phyloP scores from a whole-genome alignment of 495 filamentous ascomycete species.

The Lichenothelia convexa region DNA sequence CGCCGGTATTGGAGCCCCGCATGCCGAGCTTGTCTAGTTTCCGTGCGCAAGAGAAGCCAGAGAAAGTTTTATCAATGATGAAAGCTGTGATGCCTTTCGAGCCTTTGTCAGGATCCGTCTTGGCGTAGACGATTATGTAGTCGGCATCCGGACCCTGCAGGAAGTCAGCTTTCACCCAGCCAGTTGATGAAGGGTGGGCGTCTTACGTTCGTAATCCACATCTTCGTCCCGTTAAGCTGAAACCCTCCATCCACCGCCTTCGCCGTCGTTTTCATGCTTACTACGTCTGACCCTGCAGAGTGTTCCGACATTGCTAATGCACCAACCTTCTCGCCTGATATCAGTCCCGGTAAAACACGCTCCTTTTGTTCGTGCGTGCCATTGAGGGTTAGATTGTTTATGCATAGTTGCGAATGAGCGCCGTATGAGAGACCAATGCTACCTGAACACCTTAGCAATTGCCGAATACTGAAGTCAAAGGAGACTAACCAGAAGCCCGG shows the following conservation, averaged over 20 bases:
- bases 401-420: slow-evolving; percentile 89
- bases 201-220: slow-evolving; percentile 94
- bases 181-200: background rate
- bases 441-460: slow-evolving; percentile 37
- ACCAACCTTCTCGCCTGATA: slow-evolving; percentile 67
- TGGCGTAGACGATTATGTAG: slow-evolving; percentile 82
- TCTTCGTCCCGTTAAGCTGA: slow-evolving; percentile 79
- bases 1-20: slow-evolving; percentile 92
- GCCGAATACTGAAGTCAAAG: background rate
- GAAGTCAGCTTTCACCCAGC: background rate
- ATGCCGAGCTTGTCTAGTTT: slow-evolving; percentile 98
- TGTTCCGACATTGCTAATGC: slow-evolving; percentile 93
- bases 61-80: slow-evolving; percentile 46
- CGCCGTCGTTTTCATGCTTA: slow-evolving; percentile 81
- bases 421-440: slow-evolving; percentile 88
- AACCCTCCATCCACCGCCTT: slow-evolving; percentile 70
- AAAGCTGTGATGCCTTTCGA: slow-evolving; percentile 94
- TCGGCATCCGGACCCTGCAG: slow-evolving; percentile 73
- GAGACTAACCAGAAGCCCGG: slow-evolving; percentile 36
- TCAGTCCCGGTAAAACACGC: slow-evolving; percentile 61
- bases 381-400: slow-evolving; percentile 91
- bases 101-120: slow-evolving; percentile 63
- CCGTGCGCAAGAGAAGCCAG: slow-evolving; percentile 69
- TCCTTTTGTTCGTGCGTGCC: slow-evolving; percentile 62
- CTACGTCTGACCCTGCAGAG: slow-evolving; percentile 79